Base-by-base conservation (phyloP, 176 grass and related monocot species). In the Oropetium thomaeum region DNA sequence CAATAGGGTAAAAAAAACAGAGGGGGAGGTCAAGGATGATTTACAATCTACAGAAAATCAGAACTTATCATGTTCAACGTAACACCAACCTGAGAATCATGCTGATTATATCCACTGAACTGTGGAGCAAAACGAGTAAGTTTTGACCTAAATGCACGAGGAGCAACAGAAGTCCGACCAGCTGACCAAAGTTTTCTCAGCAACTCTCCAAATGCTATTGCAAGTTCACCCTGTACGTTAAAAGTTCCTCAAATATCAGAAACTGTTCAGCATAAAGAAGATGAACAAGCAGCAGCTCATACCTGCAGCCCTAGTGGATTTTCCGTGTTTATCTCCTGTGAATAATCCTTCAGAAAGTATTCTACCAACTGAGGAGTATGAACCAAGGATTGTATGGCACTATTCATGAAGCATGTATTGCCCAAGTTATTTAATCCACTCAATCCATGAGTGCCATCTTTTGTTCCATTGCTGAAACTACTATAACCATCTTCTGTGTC, bases 341-440 rank as follows among this genome's bases (percentile, higher is more conserved):
- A 82, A 79, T 95, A 95, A 70, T 99, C 91, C 76, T 88, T 67
- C 58, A 99, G 84, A 62, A 99, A 95, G 70, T 92, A 99, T 44
- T 99, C 75, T 13, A 95, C 96, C 64, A 99, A 66, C 66, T 87
- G 91, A 79, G 91, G 89, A 57, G 96, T 99, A 75, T 99, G 96
- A 28, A 90, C 96, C 69, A 99, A 87, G 58, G 91, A 88, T 73
- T 99, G 96, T 59, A 99, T 77, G 28, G 96, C 96, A 71, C 96
- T 99, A 63, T 88, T 99, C 96, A 99, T 95, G 81, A 99, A 99
- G 79, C 96, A 99, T 70, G 96, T 99, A 86, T 99, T 99, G 19
- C 96, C 96, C 82, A 99, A 80, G 72, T 99, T 99, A 87, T 92
- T 81, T 65, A 99, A 84, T 33, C 96, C 96, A 77, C 86, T 90